Percentiles rank a stretch among this genome's conserved stretches.
Conservation (phyloP, 2,329 filamentous ascomycete species). For the Fusarium paranaense region DNA sequence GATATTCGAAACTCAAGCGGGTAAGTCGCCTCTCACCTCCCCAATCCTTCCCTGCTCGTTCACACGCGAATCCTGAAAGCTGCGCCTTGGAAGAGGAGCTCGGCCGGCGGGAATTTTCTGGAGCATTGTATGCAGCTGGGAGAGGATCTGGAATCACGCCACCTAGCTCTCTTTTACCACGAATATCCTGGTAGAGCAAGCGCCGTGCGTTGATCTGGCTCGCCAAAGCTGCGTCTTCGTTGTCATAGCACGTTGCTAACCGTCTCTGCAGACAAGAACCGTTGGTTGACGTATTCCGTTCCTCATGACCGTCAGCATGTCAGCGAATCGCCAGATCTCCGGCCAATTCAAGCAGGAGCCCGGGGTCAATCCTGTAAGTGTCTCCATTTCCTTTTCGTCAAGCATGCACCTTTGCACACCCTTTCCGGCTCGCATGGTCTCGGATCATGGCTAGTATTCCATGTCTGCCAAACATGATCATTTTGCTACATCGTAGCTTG, state of each 20-base stretch:
- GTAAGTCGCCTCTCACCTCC: constrained; percentile 32
- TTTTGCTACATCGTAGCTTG: constrained; percentile 4
- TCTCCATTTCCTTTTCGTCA: constrained; percentile 10
- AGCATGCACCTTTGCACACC: background rate
- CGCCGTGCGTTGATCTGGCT: constrained; percentile 24
- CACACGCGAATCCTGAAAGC: constrained; percentile 27
- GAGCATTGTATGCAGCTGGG: constrained; percentile 32
- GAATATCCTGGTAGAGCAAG: constrained; percentile 38
- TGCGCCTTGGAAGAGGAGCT: constrained; percentile 30
- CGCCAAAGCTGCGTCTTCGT: constrained; percentile 18
- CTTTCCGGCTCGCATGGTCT: background rate
- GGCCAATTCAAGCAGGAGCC: constrained; percentile 49
- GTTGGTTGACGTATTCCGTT: constrained; percentile 26
- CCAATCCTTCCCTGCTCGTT: constrained; percentile 30
- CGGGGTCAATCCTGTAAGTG: constrained; percentile 45
- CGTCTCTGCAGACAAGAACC: constrained; percentile 20
- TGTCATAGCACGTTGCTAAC: constrained; percentile 35
- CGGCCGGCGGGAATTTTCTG: constrained; percentile 37
- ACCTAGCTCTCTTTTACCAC: constrained; percentile 31
- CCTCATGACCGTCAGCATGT: constrained; percentile 46
- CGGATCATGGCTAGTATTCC: constrained; percentile 1
- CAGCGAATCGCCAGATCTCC: constrained; percentile 44
- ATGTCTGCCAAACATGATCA: background rate
- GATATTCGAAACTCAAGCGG: constrained; percentile 22
- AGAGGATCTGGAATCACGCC: constrained; percentile 41